These are phyloP conservation scores for Sporothrix brunneoviolacea DNA, from an alignment of 2,329 filamentous ascomycete species.

Conservation along the genomic window DNA sequence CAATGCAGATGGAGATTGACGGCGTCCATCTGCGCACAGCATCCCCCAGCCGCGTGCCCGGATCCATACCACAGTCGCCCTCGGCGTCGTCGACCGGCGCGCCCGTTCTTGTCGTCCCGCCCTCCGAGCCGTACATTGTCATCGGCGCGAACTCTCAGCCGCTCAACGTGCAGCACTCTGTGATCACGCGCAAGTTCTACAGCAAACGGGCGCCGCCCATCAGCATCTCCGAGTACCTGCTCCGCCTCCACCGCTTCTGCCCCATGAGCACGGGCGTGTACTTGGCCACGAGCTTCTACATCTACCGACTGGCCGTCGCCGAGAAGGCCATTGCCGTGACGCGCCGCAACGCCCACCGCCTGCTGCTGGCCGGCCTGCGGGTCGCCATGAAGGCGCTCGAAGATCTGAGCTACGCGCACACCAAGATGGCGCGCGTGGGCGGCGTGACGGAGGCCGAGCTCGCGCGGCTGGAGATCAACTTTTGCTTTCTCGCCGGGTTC, in stretches of 20 bases:
- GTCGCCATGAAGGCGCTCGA: conserved; percentile 95
- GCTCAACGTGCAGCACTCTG: conserved; percentile 69
- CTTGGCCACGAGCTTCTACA: conserved; percentile 81
- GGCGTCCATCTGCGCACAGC: conserved; percentile 43
- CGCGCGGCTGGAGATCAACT: conserved; percentile 78
- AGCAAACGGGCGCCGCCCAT: conserved; percentile 82
- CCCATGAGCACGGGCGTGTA: conserved; percentile 93
- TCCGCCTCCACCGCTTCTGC: conserved; percentile 82
- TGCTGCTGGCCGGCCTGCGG: conserved; percentile 75
- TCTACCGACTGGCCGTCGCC: conserved; percentile 71
- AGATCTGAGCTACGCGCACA: conserved; percentile 80
- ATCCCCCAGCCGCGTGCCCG: conserved; percentile 6
- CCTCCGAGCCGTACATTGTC: conserved; percentile 49
- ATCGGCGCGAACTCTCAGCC: conserved; percentile 66
- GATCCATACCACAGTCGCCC: too few relatives aligned
- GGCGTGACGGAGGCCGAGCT: conserved; percentile 79
- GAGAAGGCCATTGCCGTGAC: conserved; percentile 77
- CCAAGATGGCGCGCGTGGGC: conserved; percentile 77
- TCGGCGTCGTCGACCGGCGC: conserved; percentile 33
- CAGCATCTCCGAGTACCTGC: conserved; percentile 73
- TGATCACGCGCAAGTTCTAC: conserved; percentile 89
- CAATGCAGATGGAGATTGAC: conserved; percentile 34
- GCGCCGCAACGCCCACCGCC: conserved; percentile 74
- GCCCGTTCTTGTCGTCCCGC: conserved; percentile 23
- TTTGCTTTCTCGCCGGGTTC: conserved; percentile 81